Evolutionary conservation across 805 yeast genomes (phyloP), one percentile per base, ranked within the genome.

Genomic region (Ogataea nitratoaversa): DNA sequence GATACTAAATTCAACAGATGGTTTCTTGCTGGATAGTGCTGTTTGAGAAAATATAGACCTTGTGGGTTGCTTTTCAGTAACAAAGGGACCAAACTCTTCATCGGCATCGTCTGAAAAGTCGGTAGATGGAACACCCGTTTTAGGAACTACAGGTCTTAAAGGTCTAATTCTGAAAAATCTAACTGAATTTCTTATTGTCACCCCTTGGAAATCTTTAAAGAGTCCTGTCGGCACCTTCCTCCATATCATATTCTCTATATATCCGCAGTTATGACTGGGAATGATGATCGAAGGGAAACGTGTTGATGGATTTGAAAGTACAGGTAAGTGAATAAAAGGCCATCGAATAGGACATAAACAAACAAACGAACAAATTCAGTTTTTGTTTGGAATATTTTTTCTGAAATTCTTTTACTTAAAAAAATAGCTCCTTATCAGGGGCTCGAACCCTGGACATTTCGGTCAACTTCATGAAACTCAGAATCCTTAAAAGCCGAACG

Each of bases 381-480:
- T n/a, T n/a, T n/a, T n/a, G n/a, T n/a, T n/a, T n/a, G n/a, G n/a
- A n/a, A n/a, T n/a, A n/a, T n/a, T n/a, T n/a, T n/a, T n/a, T n/a
- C n/a, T n/a, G n/a, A n/a, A n/a, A n/a, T n/a, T n/a, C n/a, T n/a
- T n/a, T n/a, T n/a, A n/a, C n/a, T n/a, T n/a, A n/a, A 49, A 49
- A 53, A 51, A 44, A 38, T 31, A 34, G 47, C 76, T 71, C 76
- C 76, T 67, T 60, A 70, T 68, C 74, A 70, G 76, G 76, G 76
- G 76, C 76, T 71, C 74, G 76, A 71, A 71, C 76, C 76, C 76
- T 69, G 74, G 76, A 71, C 77, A 69, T 71, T 72, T 72, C 74
- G 75, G 74, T 70, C 60, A 62, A 58, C 66, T 62, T 56, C 38
- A 45, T 50, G 52, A 43, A 47, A 37, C 32, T 5, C 44, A 41